phyloP scores from a whole-genome alignment of 1,284 basidiomycete genomes.

The Melampsora americana region DNA sequence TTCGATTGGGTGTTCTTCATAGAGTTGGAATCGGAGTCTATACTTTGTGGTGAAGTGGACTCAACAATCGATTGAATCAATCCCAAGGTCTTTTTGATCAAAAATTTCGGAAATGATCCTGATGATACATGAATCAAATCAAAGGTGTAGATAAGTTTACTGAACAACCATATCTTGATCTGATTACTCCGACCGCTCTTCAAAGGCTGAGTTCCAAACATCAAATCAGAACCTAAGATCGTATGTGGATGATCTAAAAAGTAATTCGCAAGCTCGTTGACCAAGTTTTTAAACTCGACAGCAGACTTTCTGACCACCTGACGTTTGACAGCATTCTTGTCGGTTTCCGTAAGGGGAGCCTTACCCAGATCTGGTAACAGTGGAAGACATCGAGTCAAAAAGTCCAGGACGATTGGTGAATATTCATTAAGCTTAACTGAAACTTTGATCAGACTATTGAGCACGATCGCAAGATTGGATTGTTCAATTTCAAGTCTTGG shows the following conservation, averaged over 20 bases:
- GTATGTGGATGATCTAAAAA: not conserved
- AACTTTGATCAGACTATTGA: conserved; percentile 1
- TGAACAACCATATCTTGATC: conserved; percentile 3
- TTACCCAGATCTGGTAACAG: conserved; percentile 5
- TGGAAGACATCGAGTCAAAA: conserved; percentile 6
- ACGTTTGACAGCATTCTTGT: not conserved
- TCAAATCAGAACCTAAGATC: not conserved
- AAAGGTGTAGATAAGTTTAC: conserved; percentile 8
- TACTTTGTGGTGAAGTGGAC: not conserved
- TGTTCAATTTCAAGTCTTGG: not conserved
- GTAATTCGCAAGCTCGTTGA: not conserved
- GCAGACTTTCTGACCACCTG: not conserved
- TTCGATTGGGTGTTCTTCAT: not conserved
- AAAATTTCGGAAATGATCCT: not conserved
- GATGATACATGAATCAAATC: conserved; percentile 6
- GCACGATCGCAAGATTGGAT: not conserved
- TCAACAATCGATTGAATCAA: not conserved
- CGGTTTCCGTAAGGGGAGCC: not conserved
- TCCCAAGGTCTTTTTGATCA: not conserved
- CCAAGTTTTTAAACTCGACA: not conserved
- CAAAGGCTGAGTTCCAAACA: not conserved
- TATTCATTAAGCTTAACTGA: not conserved
- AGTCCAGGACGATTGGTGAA: not conserved
- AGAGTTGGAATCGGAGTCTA: not conserved
- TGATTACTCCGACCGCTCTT: not conserved